Conservation (phyloP, 805 yeast genomes). For the Kazachstania psychrophila region DNA sequence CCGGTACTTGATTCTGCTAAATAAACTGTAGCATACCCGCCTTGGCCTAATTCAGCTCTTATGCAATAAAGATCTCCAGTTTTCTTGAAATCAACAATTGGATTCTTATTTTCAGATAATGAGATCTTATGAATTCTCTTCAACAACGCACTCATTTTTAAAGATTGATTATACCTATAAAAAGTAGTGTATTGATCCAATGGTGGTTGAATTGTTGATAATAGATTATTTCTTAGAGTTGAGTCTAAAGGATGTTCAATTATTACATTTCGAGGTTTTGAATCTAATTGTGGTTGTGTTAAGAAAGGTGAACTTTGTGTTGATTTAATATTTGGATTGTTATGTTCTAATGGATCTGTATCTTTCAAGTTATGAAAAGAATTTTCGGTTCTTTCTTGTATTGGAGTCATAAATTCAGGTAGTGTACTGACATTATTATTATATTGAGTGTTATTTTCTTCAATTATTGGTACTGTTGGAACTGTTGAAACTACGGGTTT, state of each 20-base stretch:
- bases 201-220: constrained; percentile 34
- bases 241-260: constrained; percentile 40
- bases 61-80: constrained; percentile 31
- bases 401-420: constrained; percentile 23
- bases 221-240: constrained; percentile 31
- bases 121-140: constrained; percentile 35
- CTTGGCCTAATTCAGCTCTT: constrained; percentile 53
- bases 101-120: constrained; percentile 29
- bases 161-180: constrained; percentile 24
- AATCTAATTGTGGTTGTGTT: constrained; percentile 13
- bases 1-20: constrained; percentile 56
- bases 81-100: constrained; percentile 28
- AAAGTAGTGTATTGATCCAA: constrained; percentile 27
- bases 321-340: constrained; percentile 1
- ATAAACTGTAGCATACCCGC: constrained; percentile 75
- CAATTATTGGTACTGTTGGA: neutral
- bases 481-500: constrained; percentile 7
- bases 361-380: constrained; percentile 3
- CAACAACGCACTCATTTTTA: constrained; percentile 31
- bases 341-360: neutral
- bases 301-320: constrained; percentile 26
- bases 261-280: neutral
- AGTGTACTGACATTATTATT: constrained; percentile 4
- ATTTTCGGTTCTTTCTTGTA: constrained; percentile 21
- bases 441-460: neutral